phyloP scores from a whole-genome alignment of 2,329 filamentous ascomycete genomes.

The Aureobasidium sp. region DNA sequence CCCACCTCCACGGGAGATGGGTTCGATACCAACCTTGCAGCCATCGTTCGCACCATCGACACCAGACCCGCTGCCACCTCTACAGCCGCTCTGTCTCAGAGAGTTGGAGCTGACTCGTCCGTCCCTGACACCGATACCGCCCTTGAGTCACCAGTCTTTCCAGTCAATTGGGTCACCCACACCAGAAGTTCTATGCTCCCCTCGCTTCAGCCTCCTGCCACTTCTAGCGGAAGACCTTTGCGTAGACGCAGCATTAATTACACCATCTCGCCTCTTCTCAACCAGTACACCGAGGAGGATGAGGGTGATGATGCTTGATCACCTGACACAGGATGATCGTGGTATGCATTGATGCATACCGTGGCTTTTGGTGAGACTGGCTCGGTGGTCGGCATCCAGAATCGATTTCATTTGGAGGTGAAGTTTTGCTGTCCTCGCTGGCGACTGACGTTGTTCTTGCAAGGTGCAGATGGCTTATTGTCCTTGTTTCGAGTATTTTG shows the following conservation, averaged over 20 bases:
- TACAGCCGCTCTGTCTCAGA: not conserved
- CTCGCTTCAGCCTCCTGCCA: not conserved
- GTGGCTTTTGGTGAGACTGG: not conserved
- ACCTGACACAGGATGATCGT: no score
- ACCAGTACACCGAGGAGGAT: not conserved
- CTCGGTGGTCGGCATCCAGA: not conserved
- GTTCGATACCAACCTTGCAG: not conserved
- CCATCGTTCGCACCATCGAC: not conserved
- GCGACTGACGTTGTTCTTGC: not conserved
- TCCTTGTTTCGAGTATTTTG: not conserved
- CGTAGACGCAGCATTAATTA: not conserved
- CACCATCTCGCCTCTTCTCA: not conserved
- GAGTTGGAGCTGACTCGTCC: not conserved
- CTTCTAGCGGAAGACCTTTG: not conserved
- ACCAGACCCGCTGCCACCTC: not conserved
- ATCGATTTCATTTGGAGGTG: not conserved
- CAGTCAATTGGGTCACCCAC: not conserved
- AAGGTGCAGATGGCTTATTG: not conserved
- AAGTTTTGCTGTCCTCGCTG: not conserved
- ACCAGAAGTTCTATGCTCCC: not conserved
- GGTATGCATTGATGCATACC: not conserved
- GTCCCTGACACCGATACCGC: not conserved
- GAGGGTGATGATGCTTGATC: not conserved
- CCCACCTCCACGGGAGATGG: not conserved
- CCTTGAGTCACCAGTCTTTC: not conserved